A percentile compares a stretch with the other conserved stretches of the same genome.
Evolutionary conservation across 2,329 filamentous ascomycete genomes (phyloP).

Genomic region (Cladosporium velox): DNA sequence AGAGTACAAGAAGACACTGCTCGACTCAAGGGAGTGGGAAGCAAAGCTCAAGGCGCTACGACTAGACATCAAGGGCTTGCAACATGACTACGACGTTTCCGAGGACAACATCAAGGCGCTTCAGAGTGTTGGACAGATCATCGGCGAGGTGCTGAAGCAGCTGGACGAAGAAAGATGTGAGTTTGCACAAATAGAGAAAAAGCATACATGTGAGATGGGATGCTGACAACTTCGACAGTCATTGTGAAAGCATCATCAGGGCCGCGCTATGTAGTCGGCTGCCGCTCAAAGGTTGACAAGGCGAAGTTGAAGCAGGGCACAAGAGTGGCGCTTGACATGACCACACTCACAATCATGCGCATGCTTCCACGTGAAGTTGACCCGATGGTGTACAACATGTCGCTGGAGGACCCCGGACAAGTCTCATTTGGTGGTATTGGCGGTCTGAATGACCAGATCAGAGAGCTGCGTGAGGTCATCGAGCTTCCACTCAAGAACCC

Average conservation of each 20-base stretch:
- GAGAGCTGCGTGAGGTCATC: constrained; percentile 95
- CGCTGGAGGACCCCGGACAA: constrained; percentile 93
- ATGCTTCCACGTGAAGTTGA: constrained; percentile 99
- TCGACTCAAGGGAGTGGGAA: constrained; percentile 98
- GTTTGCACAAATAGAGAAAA: constrained; percentile 39
- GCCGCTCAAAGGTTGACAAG: constrained; percentile 97
- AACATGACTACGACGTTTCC: constrained; percentile 93
- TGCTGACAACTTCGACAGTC: constrained; percentile 56
- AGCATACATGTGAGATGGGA: neutral
- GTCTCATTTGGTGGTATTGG: constrained; percentile 98
- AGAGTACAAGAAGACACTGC: constrained; percentile 57
- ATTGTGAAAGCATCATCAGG: constrained; percentile 98
- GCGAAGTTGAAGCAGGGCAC: constrained; percentile 96
- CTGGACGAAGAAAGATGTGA: constrained; percentile 97
- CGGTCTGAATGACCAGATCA: constrained; percentile 96
- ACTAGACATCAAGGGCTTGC: constrained; percentile 91
- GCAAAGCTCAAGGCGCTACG: constrained; percentile 93
- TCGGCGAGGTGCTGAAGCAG: constrained; percentile 98
- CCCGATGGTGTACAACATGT: constrained; percentile 99
- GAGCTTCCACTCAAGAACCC: constrained; percentile 98
- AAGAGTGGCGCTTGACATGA: constrained; percentile 97
- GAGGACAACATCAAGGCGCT: constrained; percentile 99
- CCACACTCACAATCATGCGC: constrained; percentile 98
- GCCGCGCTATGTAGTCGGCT: constrained; percentile 96
- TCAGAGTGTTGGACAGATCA: constrained; percentile 98